Conservation (phyloP, 2,329 filamentous ascomycete genomes). For the Pseudogymnoascus sp. region DNA sequence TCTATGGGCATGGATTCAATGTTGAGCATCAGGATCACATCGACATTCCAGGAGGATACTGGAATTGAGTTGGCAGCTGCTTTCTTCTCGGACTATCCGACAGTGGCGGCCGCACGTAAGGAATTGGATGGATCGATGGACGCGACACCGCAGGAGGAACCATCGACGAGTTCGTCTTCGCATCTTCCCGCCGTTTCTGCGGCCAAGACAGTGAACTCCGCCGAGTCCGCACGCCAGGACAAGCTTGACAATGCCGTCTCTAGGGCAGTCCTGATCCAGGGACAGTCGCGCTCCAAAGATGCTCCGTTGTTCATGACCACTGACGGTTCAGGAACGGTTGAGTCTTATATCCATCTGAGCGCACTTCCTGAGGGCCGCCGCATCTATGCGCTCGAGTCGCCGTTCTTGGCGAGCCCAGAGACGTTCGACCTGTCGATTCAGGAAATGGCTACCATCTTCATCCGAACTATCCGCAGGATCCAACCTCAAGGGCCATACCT, state of each 20-base stretch:
- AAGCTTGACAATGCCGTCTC: background rate
- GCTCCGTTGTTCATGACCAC: background rate
- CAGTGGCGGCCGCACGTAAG: background rate
- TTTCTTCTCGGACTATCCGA: constrained; percentile 11
- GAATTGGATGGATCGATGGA: background rate
- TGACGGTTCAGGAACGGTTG: background rate
- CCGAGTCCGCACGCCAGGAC: background rate
- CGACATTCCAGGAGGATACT: constrained; percentile 11
- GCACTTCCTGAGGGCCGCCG: background rate
- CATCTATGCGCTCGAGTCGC: background rate
- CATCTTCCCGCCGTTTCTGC: background rate
- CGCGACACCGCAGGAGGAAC: background rate
- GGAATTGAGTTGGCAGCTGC: constrained; percentile 12
- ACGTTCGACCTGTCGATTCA: background rate
- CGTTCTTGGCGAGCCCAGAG: background rate
- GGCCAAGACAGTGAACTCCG: background rate
- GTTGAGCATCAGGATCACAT: constrained; percentile 15
- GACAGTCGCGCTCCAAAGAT: background rate
- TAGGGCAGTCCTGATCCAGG: background rate
- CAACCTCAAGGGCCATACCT: constrained; percentile 35
- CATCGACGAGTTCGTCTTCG: background rate
- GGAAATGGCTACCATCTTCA: constrained; percentile 15
- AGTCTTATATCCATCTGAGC: background rate
- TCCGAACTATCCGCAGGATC: constrained; percentile 19
- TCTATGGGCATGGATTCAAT: constrained; percentile 19